Evolutionary conservation across 208 protist species (phyloP), one percentile per base, ranked within the genome.

Genomic region (Tetramitus jugosus): DNA sequence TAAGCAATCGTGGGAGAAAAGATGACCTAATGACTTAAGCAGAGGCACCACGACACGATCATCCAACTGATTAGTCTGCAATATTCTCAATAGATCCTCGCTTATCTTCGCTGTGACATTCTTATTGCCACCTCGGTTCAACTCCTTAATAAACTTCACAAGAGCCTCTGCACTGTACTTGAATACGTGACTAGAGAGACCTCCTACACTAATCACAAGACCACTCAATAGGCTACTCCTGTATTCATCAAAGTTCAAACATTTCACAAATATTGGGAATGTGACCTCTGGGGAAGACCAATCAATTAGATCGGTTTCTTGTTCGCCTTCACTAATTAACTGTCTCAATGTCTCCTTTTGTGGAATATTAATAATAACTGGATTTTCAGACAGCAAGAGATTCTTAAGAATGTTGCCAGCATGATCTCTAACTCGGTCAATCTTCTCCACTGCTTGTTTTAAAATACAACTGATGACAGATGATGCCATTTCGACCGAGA

Each of bases 401-500:
- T 14, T 31, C 17, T 78, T 40, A 31, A 94, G 64, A 29, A 85
- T 83, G 26, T 42, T 60, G 0, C 88, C 86, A 0, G 88, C 89
- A 2, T 80, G 82, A 4, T 79, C 83, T 64, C 94, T 91, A 40
- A 95, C 83, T 39, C 87, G 84, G 83, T 97, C 93, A 7, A 96
- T 87, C 83, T 96, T 96, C 83, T 97, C 93, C 80, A 90, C 82
- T 39, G 87, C 40, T 75, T 90, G 88, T 71, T 93, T 88, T 39
- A 94, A 65, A 14, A 95, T 71, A n/a, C 81, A 87, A 42, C 83
- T 80, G 62, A 94, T 76, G 20, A 86, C 78, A n/a, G 43, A 17
- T 0, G 8, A 20, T 6, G 52, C 35, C 35, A 86, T 56, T 46
- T 62, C 68, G 17, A 60, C 49, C 23, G 69, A 60, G n/a, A 56